These are phyloP conservation scores for Furcasterigmium furcatum DNA, from an alignment of 2,329 filamentous ascomycete species.

Conservation along the genomic window DNA sequence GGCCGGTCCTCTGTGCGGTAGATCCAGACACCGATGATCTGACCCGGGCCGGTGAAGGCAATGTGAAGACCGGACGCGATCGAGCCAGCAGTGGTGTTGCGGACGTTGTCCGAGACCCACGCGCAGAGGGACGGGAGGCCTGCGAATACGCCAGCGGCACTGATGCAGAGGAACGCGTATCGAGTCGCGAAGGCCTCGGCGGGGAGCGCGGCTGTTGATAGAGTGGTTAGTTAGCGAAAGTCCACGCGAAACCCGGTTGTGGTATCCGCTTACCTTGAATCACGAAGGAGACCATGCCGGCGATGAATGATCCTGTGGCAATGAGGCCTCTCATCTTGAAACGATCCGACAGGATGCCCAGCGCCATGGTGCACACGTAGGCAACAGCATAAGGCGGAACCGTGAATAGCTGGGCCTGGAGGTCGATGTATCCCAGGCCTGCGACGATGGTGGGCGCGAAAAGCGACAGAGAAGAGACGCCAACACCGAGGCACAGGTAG, in stretches of 20 bases:
- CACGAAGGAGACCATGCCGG: not conserved
- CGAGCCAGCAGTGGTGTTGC: conserved; percentile 61
- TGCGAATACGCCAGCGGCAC: conserved; percentile 62
- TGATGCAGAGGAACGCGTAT: conserved; percentile 70
- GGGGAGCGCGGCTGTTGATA: not conserved
- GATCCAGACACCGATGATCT: conserved; percentile 73
- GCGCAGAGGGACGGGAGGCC: conserved; percentile 68
- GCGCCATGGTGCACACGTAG: conserved; percentile 26
- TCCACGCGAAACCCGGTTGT: not conserved
- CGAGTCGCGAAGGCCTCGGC: conserved; percentile 28
- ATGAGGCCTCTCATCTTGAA: conserved; percentile 24
- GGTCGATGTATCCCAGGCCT: conserved; percentile 17
- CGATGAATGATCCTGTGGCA: not conserved
- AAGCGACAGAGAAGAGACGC: conserved; percentile 51
- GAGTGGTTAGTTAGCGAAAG: not conserved
- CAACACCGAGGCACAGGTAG: conserved; percentile 42
- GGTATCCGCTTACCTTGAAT: conserved; percentile 21
- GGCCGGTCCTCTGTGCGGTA: conserved; percentile 61
- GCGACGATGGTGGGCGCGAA: conserved; percentile 29
- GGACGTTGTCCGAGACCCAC: conserved; percentile 68
- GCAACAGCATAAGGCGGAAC: conserved; percentile 26
- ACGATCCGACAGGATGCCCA: conserved; percentile 26
- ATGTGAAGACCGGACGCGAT: conserved; percentile 71
- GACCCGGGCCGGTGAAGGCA: conserved; percentile 60
- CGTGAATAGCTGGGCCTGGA: conserved; percentile 23